These are phyloP conservation scores for Carex littledalei DNA, from an alignment of 176 grass and related monocot genomes.

Conservation along the genomic window DNA sequence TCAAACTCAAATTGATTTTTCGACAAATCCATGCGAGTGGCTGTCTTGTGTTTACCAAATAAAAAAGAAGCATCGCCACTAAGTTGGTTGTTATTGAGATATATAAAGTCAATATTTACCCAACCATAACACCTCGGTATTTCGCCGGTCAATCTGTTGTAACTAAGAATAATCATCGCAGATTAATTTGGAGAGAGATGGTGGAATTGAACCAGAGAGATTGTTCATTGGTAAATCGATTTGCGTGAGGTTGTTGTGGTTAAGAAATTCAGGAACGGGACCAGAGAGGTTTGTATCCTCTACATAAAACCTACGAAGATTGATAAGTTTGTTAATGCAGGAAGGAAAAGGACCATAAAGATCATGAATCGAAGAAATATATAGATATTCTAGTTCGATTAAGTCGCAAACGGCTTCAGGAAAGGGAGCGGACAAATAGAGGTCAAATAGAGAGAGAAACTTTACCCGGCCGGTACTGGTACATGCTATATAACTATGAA, in stretches of 20 bases:
- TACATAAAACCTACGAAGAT: not conserved
- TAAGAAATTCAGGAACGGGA: not conserved
- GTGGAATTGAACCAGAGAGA: not conserved
- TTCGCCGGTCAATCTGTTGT: not conserved
- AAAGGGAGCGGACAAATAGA: too few species aligned
- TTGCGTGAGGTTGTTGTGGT: not conserved
- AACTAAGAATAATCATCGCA: not conserved
- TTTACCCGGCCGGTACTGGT: too few species aligned
- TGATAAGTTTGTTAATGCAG: not conserved
- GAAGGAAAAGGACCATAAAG: not conserved
- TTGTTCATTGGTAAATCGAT: not conserved
- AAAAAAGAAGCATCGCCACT: slow-evolving; percentile 9
- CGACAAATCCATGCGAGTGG: not conserved
- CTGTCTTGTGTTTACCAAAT: slow-evolving; percentile 12
- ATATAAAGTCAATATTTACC: not conserved
- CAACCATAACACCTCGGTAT: slow-evolving; percentile 5
- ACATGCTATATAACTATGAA: too few species aligned
- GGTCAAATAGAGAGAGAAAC: too few species aligned
- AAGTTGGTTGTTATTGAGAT: not conserved
- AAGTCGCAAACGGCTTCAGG: not conserved
- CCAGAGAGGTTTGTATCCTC: not conserved
- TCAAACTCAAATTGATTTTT: not conserved
- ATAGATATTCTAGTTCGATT: not conserved
- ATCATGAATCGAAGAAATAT: too few species aligned
- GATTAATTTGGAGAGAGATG: not conserved